Evolutionary conservation across 305 asterid species (phyloP).

Genomic region (Withania somnifera): DNA sequence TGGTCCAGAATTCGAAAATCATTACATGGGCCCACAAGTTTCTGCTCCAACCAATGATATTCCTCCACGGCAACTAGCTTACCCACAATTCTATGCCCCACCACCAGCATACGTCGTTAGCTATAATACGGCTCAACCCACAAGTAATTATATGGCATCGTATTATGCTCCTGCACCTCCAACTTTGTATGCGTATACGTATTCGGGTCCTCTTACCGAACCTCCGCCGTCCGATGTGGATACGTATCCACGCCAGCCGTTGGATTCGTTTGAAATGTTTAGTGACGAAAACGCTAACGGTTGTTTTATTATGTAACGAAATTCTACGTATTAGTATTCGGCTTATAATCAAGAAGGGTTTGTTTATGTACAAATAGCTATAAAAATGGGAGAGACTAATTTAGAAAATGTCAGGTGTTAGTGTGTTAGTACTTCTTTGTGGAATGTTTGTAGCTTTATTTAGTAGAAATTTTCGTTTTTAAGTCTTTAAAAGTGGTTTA

Average conservation of each 20-base stretch:
- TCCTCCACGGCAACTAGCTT: slow-evolving; percentile 28
- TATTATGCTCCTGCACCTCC: slow-evolving; percentile 42
- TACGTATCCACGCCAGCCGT: slow-evolving; percentile 31
- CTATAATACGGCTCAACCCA: slow-evolving; percentile 61
- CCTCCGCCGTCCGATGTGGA: slow-evolving; percentile 27
- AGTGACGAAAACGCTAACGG: slow-evolving; percentile 81
- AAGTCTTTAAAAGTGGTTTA: not conserved
- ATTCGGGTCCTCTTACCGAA: slow-evolving; percentile 16
- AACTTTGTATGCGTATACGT: slow-evolving; percentile 32
- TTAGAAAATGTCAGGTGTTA: not conserved
- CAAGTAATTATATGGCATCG: slow-evolving; percentile 38
- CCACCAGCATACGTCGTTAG: slow-evolving; percentile 40
- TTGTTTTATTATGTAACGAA: slow-evolving; percentile 42
- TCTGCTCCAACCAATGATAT: slow-evolving; percentile 11
- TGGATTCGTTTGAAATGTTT: slow-evolving; percentile 70
- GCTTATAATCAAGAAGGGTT: not conserved
- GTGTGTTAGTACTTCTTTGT: not conserved
- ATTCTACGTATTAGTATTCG: not conserved
- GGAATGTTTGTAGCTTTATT: not conserved
- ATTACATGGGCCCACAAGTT: slow-evolving; percentile 14
- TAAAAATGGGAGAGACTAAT: too few species aligned
- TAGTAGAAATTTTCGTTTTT: not conserved
- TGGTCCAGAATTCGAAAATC: slow-evolving; percentile 12
- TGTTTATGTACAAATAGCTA: not conserved
- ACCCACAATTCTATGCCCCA: slow-evolving; percentile 10